Evolutionary conservation across 371 early-diverging fungal species (phyloP).

Genomic region (Mortierella sp.): DNA sequence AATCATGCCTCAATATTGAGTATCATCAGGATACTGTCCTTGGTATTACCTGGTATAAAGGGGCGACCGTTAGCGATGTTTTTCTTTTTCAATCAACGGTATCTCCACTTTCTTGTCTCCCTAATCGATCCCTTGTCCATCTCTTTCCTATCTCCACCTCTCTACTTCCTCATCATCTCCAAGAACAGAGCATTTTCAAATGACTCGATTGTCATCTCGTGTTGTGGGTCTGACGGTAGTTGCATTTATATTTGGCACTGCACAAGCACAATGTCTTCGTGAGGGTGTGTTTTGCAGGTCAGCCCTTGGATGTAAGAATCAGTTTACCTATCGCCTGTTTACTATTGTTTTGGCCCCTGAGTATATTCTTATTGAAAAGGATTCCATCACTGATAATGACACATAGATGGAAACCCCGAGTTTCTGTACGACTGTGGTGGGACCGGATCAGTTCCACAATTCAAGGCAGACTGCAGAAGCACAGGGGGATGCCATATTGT

Average conservation of each 20-base stretch:
- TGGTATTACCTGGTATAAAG: not conserved
- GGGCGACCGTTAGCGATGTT: not conserved
- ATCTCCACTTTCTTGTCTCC: not conserved
- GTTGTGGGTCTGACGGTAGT: not conserved
- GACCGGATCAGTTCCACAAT: not conserved
- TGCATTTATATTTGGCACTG: not conserved
- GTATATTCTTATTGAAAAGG: not conserved
- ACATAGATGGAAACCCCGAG: not conserved
- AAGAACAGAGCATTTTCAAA: not conserved
- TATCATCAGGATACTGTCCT: not conserved
- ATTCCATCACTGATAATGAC: not conserved
- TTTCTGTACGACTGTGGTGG: constrained; percentile 1
- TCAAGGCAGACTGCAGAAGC: constrained; percentile 2
- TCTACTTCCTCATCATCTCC: not conserved
- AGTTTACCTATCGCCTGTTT: not conserved
- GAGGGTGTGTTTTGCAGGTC: constrained; percentile 5
- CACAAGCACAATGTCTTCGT: not conserved
- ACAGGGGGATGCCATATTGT: constrained; percentile 3
- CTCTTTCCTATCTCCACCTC: not conserved
- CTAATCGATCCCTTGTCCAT: too few species aligned
- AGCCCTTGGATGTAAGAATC: not conserved
- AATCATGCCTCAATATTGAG: not conserved
- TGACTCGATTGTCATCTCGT: not conserved
- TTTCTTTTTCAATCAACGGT: not conserved
- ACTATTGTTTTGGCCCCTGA: not conserved